phyloP scores from a whole-genome alignment of 805 yeast genomes.

The Hanseniaspora mollemarum region DNA sequence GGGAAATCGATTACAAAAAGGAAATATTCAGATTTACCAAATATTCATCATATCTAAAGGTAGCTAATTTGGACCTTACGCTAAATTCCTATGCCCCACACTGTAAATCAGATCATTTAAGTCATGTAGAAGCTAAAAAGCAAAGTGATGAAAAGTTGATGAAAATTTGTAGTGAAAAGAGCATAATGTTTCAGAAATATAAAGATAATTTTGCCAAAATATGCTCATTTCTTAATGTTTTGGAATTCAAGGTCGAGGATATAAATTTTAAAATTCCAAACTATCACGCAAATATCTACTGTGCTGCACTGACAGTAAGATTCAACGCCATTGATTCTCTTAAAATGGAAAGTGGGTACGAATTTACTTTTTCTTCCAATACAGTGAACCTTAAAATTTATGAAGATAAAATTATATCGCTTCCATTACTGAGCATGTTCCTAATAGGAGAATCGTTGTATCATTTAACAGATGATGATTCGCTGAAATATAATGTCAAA shows the following conservation, averaged over 20 bases:
- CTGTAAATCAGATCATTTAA: not conserved
- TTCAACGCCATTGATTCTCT: conserved; percentile 20
- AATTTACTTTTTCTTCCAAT: conserved; percentile 26
- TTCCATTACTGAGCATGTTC: conserved; percentile 26
- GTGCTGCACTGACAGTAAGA: conserved; percentile 25
- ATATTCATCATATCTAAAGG: conserved; percentile 7
- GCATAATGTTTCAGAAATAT: not conserved
- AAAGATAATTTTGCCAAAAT: conserved; percentile 14
- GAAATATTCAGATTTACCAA: not conserved
- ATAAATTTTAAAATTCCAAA: conserved; percentile 19
- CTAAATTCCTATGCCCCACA: not conserved
- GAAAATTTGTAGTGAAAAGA: not conserved
- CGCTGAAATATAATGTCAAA: conserved; percentile 19
- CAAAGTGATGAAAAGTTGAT: not conserved
- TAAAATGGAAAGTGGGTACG: conserved; percentile 16
- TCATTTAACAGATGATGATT: conserved; percentile 19
- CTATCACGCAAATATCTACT: conserved; percentile 18
- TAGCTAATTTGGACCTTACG: conserved; percentile 3
- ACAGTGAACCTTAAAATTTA: conserved; percentile 20
- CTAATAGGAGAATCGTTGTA: conserved; percentile 24
- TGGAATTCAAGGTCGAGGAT: conserved; percentile 28
- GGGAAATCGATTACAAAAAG: not conserved
- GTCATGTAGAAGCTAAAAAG: not conserved
- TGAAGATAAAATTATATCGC: conserved; percentile 22
- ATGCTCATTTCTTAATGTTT: conserved; percentile 18